Evolutionary conservation across 139 green algal species (phyloP), one percentile per base, ranked within the genome.

Genomic region (Volvox africanus): DNA sequence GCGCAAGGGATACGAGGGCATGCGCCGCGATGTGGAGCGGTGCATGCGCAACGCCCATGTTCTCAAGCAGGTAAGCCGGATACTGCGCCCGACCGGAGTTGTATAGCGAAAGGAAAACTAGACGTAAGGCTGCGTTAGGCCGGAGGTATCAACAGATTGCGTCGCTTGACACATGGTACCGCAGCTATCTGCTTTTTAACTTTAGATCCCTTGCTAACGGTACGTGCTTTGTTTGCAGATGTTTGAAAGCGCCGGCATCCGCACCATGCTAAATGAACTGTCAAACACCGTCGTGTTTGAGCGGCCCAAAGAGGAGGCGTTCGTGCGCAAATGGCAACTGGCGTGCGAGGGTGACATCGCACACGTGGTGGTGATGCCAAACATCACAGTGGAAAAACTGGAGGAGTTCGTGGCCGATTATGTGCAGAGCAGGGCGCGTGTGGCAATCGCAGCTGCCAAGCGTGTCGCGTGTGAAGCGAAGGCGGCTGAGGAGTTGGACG

Each of bases 301-400:
- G 94, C 94, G 98, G 89, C 98, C 97, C 0, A 83, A 85, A 24
- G 96, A 98, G 85, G 95, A 98, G 90, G 83, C 94, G 14, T 99
- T 99, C 89, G 94, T 99, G 82, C 94, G 96, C 75, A 99, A 99
- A 94, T 99, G 98, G 97, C 97, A 99, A 95, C 96, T 99, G 86
- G 98, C 98, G 12, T 99, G 98, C 93, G 94, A 99, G 96, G 96
- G 94, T 18, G 95, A 98, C 89, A 98, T 99, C 65, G 98, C 98
- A 28, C 98, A 99, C 89, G 98, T 99, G 36, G 97, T 99, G 30
- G 98, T 99, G 18, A 99, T 99, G 98, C 98, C 98, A 82, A 99
- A 99, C 94, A 97, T 99, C 78, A 96, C 92, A 11, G 90, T 98
- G 17, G 93, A 96, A 62, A 99, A 99, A 96, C 94, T 99, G 81